Evolutionary conservation across 306 rosid species (phyloP), one percentile per base, ranked within the genome.

Genomic region (Trifolium repens): DNA sequence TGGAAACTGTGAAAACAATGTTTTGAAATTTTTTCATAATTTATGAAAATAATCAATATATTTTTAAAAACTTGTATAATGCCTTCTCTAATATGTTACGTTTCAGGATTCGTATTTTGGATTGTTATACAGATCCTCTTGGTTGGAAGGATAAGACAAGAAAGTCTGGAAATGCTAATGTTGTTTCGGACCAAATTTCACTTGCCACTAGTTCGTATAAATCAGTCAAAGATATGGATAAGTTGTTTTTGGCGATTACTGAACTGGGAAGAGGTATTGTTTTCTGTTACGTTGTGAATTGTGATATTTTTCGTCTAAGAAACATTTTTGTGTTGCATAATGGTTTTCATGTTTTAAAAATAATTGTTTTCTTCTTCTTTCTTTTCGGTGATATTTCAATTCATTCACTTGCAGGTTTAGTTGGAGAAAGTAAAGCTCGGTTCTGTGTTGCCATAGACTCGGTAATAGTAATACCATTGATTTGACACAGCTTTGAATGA

Each of bases 81-180:
- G 43, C 3, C 12, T 61, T 30, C 12, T 61, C 6, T 61, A 30
- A 67, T 67, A 24, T 44, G 74, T 64, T 73, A 32, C 55, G 16
- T 81, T 86, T 64, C 90, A 90, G 98, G 96, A 79, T 94, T 86
- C 90, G 67, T 67, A 78, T 94, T 81, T 88, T 94, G 88, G 98
- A 94, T 87, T 94, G 96, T 86, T 94, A 90, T 81, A 83, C 97
- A 3, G 98, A 94, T 84, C 97, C 98, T 81, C 97, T 91, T 66
- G 98, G 94, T 73, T 94, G 98, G 98, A 94, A 89, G 80, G 88
- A 88, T 17, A 84, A 68, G 75, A 70, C 77, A 30, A 43, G 65
- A 77, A 84, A 82, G 73, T 65, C 89, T 75, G 87, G 68, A 77
- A 73, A 67, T 55, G 47, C 39, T 44, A 55, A 15, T 3, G 77